Percentiles rank a stretch among this genome's conserved stretches.
Conservation (phyloP, 2,329 filamentous ascomycete species). For the Eutypa lata region DNA sequence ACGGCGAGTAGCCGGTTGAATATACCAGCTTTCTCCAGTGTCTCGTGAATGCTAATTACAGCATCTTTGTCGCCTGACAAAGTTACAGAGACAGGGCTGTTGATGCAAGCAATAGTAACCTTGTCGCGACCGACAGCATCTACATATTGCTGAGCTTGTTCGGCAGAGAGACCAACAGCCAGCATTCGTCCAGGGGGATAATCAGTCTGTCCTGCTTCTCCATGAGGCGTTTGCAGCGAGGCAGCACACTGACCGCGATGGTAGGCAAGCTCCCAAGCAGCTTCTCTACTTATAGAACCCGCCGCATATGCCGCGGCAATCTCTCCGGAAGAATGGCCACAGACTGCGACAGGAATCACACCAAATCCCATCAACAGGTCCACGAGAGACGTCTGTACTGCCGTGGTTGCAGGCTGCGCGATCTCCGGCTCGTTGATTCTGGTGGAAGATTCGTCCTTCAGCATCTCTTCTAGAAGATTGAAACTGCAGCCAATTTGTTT, state of each 20-base stretch:
- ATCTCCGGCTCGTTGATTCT: conserved; percentile 31
- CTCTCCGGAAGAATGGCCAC: conserved; percentile 34
- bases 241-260: conserved; percentile 17
- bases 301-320: conserved; percentile 30
- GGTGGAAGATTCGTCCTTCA: conserved; percentile 21
- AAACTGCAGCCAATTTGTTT: conserved; percentile 19
- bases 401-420: conserved; percentile 27
- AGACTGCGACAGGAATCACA: conserved; percentile 22
- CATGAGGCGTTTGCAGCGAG: conserved; percentile 1
- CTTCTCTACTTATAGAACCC: conserved; percentile 18
- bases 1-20: conserved; percentile 17
- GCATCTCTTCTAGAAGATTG: conserved; percentile 31
- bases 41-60: conserved; percentile 11
- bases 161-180: conserved; percentile 13
- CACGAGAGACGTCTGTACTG: conserved; percentile 28
- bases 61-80: conserved; percentile 18
- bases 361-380: conserved; percentile 22
- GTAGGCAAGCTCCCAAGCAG: conserved; percentile 14
- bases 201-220: not conserved
- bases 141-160: conserved; percentile 9
- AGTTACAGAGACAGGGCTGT: conserved; percentile 20
- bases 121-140: conserved; percentile 3
- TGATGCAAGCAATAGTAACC: conserved; percentile 19
- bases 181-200: conserved; percentile 15
- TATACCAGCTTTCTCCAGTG: conserved; percentile 10